These are phyloP conservation scores for Cercospora sp. DNA, from an alignment of 2,329 filamentous ascomycete genomes.

Conservation along the genomic window DNA sequence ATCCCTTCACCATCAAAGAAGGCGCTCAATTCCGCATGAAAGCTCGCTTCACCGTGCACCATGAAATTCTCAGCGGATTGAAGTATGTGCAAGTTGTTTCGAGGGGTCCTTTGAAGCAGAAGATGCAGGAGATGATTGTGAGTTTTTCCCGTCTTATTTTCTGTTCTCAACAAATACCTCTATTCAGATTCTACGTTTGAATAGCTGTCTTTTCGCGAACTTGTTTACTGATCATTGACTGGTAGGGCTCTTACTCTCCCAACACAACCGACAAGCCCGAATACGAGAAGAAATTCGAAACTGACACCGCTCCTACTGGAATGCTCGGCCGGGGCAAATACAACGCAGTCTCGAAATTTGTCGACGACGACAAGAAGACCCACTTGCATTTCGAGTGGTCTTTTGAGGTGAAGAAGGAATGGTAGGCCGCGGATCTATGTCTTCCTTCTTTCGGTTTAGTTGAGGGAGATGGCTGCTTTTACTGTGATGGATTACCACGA, in stretches of 20 bases:
- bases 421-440: slow-evolving; percentile 54
- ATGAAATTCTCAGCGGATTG: slow-evolving; percentile 90
- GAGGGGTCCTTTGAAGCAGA: slow-evolving; percentile 82
- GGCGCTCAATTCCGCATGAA: slow-evolving; percentile 92
- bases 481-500: neutral
- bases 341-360: slow-evolving; percentile 82
- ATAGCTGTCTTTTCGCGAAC: neutral
- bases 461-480: neutral
- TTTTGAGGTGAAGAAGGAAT: slow-evolving; percentile 96
- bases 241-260: slow-evolving; percentile 84
- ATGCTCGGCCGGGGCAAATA: slow-evolving; percentile 91
- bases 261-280: slow-evolving; percentile 83
- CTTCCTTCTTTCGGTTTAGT: neutral
- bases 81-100: slow-evolving; percentile 96
- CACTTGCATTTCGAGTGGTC: slow-evolving; percentile 94
- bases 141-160: slow-evolving; percentile 39
- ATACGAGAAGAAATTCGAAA: slow-evolving; percentile 89
- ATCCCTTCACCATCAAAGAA: slow-evolving; percentile 98
- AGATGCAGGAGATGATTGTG: slow-evolving; percentile 98
- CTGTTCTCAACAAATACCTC: no score
- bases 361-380: slow-evolving; percentile 90
- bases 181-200: no score
- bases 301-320: slow-evolving; percentile 88
- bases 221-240: neutral
- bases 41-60: slow-evolving; percentile 91